Percentiles rank a stretch among this genome's conserved stretches.
Conservation (phyloP, 2,329 filamentous ascomycete species). For the Fusarium tricinctum region DNA sequence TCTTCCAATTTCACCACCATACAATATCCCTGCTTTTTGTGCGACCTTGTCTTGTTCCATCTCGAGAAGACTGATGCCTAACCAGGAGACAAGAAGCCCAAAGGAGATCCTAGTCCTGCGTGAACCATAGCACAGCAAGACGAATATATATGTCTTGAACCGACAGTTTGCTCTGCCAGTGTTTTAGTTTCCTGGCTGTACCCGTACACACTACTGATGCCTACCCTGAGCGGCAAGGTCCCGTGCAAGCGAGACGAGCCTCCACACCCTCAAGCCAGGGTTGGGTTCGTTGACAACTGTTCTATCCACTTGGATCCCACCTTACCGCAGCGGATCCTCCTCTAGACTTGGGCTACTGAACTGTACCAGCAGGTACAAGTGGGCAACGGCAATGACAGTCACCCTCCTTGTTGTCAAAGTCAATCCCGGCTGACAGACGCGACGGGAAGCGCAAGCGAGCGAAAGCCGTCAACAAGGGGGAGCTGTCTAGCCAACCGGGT, state of each 20-base stretch:
- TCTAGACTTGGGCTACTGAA: conserved; percentile 7
- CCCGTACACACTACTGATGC: conserved; percentile 21
- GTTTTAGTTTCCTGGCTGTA: conserved; percentile 34
- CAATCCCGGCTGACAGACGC: conserved; percentile 45
- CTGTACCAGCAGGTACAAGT: conserved; percentile 27
- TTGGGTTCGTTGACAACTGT: conserved; percentile 15
- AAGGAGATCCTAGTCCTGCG: conserved; percentile 27
- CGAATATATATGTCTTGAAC: conserved; percentile 24
- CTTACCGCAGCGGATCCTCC: conserved; percentile 24
- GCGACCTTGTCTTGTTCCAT: conserved; percentile 41
- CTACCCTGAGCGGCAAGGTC: conserved; percentile 31
- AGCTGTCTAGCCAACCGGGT: conserved; percentile 40
- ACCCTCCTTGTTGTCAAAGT: conserved; percentile 24
- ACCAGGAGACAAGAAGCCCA: conserved; percentile 16
- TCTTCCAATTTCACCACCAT: conserved; percentile 33
- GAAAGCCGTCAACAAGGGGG: conserved; percentile 42
- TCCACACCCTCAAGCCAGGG: conserved; percentile 33
- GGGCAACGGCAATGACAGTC: conserved; percentile 33
- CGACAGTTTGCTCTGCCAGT: conserved; percentile 31
- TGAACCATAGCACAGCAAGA: conserved; percentile 31
- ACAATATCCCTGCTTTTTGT: conserved; percentile 38
- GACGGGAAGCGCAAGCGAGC: conserved; percentile 49
- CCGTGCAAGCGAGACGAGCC: conserved; percentile 36
- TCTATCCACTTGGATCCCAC: conserved; percentile 29
- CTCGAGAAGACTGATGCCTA: conserved; percentile 31